Conservation (phyloP, 345 rosid species). For the Diplotaxis tenuifolia region DNA sequence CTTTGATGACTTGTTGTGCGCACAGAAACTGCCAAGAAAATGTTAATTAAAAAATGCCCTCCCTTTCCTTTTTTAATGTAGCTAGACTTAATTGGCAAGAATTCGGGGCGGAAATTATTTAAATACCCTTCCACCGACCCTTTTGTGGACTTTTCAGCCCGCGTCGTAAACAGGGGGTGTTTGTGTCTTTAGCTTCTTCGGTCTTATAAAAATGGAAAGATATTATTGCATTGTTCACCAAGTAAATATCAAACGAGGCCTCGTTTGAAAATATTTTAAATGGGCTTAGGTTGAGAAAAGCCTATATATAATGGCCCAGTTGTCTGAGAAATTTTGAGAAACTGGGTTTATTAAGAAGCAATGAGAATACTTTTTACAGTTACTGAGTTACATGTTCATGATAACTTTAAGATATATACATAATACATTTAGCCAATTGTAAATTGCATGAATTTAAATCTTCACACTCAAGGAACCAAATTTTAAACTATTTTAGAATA, state of each 20-base stretch:
- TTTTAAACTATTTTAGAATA: not conserved
- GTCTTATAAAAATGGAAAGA: not conserved
- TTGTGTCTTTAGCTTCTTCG: conserved; percentile 4
- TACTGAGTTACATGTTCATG: no score
- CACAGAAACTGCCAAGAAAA: not conserved
- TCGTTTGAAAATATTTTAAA: not conserved
- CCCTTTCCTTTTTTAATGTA: conserved; percentile 7
- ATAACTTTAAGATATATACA: no score
- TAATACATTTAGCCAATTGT: no score
- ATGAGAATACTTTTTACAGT: no score
- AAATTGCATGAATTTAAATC: no score
- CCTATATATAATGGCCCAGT: not conserved
- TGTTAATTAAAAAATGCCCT: not conserved
- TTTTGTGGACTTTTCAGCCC: not conserved
- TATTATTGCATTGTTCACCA: not conserved
- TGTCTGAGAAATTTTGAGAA: no score
- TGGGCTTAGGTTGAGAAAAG: not conserved
- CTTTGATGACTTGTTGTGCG: conserved; percentile 1
- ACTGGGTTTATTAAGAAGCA: no score
- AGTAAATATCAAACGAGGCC: not conserved
- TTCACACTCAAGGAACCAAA: not conserved
- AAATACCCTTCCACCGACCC: conserved; percentile 7
- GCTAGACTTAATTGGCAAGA: conserved; percentile 38
- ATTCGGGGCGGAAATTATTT: not conserved
- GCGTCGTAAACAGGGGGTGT: not conserved